Base-by-base conservation (phyloP, 192 early-diverging fungal species). In the Umbelopsis sp. region DNA sequence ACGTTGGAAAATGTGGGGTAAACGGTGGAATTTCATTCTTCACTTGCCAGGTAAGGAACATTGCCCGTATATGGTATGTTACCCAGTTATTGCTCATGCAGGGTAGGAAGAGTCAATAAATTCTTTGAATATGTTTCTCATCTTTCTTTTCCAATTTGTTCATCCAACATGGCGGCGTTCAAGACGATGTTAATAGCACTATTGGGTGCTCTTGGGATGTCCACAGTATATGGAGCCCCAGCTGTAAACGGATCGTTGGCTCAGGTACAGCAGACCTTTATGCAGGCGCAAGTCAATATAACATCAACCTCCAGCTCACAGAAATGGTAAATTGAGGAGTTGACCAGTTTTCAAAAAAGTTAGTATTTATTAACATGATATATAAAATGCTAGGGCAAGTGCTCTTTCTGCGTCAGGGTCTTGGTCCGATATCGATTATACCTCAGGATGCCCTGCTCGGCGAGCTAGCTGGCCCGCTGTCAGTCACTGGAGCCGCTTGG, bases 341-440 rank as follows among this genome's bases (percentile, higher is more conserved):
- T 2, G 27, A 30, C 27, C 1, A 30, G 27, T 30, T 30, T 30
- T 30, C 1, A 30, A 30, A 30, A 30, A 30, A 66, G 64, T 10
- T 6, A 46, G 4, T 66, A 25, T 1, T n/a, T 5, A 6, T 13
- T 20, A 23, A 44, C 6, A 27, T 12, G 23, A 66, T 45, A 25
- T 10, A 15, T n/a, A 44, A 66, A 66, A 66, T 10, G 25, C 12
- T 44, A 66, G 64, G 64, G 64, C 64, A 66, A 66, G 44, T 46
- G 37, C 64, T 10, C 44, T 66, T 12, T 35, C 64, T 66, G 35
- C 64, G 18, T 20, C 41, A 7, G 73, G 73, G 18, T 50, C 67
- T 44, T 74, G 73, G 73, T 21, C 67, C 44, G 73, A 74, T n/a
- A 67, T 74, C 3, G 73, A 74, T 16, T 74, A 74, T 47, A 65